Conservation (phyloP, 306 rosid species). For the Hippophae tibetana region DNA sequence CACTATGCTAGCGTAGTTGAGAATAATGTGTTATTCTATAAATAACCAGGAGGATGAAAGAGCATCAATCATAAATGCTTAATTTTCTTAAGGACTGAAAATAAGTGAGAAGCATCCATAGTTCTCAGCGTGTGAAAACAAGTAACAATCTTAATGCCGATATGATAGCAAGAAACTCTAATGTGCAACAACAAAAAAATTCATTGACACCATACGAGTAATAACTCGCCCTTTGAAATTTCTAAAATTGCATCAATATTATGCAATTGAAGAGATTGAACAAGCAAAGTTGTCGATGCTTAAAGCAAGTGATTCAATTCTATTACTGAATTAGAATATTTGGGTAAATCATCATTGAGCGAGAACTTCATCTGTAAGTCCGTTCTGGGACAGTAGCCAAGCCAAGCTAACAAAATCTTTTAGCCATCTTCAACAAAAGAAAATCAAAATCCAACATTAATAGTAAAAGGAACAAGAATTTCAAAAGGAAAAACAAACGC, state of each 20-base stretch:
- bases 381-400: constrained; percentile 12
- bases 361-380: neutral
- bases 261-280: constrained; percentile 4
- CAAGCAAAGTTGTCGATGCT: constrained; percentile 9
- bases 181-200: neutral
- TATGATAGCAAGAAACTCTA: constrained; percentile 12
- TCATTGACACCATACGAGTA: neutral
- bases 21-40: too few species aligned
- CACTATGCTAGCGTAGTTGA: too few species aligned
- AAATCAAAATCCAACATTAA: constrained; percentile 20
- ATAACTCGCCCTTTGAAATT: neutral
- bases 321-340: constrained; percentile 1
- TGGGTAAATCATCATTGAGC: constrained; percentile 9
- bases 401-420: constrained; percentile 16
- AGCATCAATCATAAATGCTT: neutral
- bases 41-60: neutral
- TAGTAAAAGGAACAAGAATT: constrained; percentile 11
- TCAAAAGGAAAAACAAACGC: constrained; percentile 15
- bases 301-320: constrained; percentile 17
- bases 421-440: constrained; percentile 11
- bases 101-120: neutral
- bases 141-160: constrained; percentile 15
- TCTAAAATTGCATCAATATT: constrained; percentile 5
- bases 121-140: constrained; percentile 4
- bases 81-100: constrained; percentile 1